Conservation (phyloP, 768 basidiomycete genomes). For the Tylopilus plumbeoviolaceoides region DNA sequence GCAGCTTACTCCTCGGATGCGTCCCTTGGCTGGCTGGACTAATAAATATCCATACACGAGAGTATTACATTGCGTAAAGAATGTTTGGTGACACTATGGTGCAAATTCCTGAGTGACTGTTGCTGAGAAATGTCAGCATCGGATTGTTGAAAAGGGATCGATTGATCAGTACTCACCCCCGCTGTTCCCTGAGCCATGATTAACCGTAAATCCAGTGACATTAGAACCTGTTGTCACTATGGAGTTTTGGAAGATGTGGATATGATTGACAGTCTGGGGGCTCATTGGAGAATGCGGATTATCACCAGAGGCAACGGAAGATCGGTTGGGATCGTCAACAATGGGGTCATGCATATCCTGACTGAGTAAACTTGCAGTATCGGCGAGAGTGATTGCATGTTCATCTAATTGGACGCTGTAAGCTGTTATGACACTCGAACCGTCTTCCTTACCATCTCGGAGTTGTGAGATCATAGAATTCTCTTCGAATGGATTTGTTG, state of each 20-base stretch:
- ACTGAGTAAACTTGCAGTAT: background rate
- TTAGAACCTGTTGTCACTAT: conserved; percentile 5
- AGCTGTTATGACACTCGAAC: background rate
- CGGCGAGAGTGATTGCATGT: background rate
- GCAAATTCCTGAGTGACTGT: background rate
- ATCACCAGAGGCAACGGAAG: background rate
- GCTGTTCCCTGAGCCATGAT: background rate
- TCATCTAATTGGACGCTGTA: background rate
- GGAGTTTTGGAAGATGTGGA: conserved; percentile 1
- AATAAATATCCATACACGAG: no score
- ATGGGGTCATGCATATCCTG: background rate
- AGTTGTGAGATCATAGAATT: background rate
- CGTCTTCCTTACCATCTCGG: background rate
- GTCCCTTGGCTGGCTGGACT: no score
- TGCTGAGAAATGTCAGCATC: background rate
- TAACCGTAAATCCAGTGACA: background rate
- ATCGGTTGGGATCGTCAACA: background rate
- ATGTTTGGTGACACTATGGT: no score
- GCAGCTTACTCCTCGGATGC: no score
- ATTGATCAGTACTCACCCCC: background rate
- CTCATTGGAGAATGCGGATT: background rate
- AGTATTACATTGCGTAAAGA: no score
- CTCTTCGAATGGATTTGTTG: conserved; percentile 1
- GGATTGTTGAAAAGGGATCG: background rate
- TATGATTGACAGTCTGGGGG: background rate